Conservation (phyloP, 139 green algal genomes). For the Tetraselmis chui region DNA sequence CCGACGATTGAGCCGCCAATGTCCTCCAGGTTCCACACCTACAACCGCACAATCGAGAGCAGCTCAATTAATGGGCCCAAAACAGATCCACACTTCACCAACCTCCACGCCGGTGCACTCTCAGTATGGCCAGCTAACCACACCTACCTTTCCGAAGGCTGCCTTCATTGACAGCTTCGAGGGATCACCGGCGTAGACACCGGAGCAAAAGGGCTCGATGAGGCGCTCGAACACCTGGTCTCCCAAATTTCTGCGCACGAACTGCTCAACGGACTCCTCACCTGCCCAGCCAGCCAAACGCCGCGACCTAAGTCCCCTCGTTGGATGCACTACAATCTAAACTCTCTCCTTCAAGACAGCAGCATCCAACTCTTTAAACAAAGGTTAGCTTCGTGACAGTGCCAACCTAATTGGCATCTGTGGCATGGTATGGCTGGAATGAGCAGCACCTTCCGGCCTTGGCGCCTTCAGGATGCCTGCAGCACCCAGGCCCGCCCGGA, state of each 20-base stretch:
- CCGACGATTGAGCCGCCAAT: slow-evolving; percentile 34
- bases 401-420: too few relatives aligned
- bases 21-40: slow-evolving; percentile 24
- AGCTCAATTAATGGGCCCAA: too few relatives aligned
- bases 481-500: slow-evolving; percentile 89
- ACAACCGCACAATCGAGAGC: too few relatives aligned
- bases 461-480: slow-evolving; percentile 64
- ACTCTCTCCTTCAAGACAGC: too few relatives aligned
- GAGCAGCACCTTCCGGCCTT: background rate
- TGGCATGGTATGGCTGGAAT: background rate
- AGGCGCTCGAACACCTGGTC: slow-evolving; percentile 91
- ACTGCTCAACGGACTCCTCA: slow-evolving; percentile 96
- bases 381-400: too few relatives aligned
- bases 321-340: too few relatives aligned
- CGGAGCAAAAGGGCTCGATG: slow-evolving; percentile 98
- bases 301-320: too few relatives aligned
- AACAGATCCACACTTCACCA: slow-evolving; percentile 2
- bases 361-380: too few relatives aligned
- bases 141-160: slow-evolving; percentile 82
- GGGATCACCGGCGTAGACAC: slow-evolving; percentile 95
- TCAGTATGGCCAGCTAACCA: background rate
- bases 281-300: too few relatives aligned
- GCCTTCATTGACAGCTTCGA: slow-evolving; percentile 95
- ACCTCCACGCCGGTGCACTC: background rate
- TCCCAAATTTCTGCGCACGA: slow-evolving; percentile 91